These are phyloP conservation scores for Kodamaea laetipori DNA, from an alignment of 805 yeast genomes.

Conservation along the genomic window DNA sequence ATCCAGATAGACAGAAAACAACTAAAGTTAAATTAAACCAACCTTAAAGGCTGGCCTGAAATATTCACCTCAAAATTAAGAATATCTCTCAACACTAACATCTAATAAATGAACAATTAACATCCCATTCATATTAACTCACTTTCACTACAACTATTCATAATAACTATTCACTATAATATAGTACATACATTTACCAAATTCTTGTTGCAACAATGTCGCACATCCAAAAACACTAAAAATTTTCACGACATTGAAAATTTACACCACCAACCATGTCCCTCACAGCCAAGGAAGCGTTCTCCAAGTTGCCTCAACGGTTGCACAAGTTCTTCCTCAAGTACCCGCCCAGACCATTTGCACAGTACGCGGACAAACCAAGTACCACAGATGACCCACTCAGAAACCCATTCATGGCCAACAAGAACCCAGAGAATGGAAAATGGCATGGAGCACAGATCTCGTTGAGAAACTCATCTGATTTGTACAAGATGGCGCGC, in stretches of 20 bases:
- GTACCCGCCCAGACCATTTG: slow-evolving; percentile 84
- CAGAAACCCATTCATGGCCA: slow-evolving; percentile 86
- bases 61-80: too few relatives aligned
- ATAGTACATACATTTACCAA: too few relatives aligned
- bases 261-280: slow-evolving; percentile 20
- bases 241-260: slow-evolving; percentile 6
- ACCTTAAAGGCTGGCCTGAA: too few relatives aligned
- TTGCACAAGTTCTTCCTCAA: slow-evolving; percentile 74
- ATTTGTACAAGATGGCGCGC: slow-evolving; percentile 77
- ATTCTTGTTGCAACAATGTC: too few relatives aligned
- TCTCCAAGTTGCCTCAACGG: slow-evolving; percentile 64
- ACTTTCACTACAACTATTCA: too few relatives aligned
- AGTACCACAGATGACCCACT: slow-evolving; percentile 64
- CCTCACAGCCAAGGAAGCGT: slow-evolving; percentile 45
- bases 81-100: too few relatives aligned
- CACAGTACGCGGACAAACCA: slow-evolving; percentile 63
- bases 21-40: too few relatives aligned
- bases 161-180: too few relatives aligned
- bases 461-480: slow-evolving; percentile 81
- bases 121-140: too few relatives aligned
- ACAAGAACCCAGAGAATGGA: slow-evolving; percentile 81
- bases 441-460: slow-evolving; percentile 74
- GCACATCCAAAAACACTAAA: slow-evolving; percentile 1
- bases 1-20: too few relatives aligned
- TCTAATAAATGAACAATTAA: too few relatives aligned